Conservation (phyloP, 2,329 filamentous ascomycete species). For the Trichoderma atrobrunneum region DNA sequence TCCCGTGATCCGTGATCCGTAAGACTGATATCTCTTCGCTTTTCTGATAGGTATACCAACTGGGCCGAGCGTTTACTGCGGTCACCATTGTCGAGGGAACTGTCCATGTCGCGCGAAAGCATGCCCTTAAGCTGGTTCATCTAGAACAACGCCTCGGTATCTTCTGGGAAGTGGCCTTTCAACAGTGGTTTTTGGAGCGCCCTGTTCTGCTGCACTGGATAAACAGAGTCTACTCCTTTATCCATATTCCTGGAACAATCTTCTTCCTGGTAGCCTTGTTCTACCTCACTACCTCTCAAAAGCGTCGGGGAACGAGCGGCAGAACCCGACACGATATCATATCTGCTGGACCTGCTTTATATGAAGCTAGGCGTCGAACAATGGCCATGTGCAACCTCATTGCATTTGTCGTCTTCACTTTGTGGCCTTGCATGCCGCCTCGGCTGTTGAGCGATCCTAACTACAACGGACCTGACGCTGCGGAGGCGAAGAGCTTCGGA, state of each 20-base stretch:
- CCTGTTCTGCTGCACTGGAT: slow-evolving; percentile 63
- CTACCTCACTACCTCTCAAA: slow-evolving; percentile 65
- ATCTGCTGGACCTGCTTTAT: slow-evolving; percentile 45
- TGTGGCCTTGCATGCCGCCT: slow-evolving; percentile 64
- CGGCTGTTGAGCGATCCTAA: slow-evolving; percentile 55
- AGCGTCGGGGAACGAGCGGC: slow-evolving; percentile 37
- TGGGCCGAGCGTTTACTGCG: slow-evolving; percentile 69
- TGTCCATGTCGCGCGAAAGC: slow-evolving; percentile 64
- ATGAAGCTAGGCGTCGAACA: slow-evolving; percentile 55
- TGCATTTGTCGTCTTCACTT: slow-evolving; percentile 60
- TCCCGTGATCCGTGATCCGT: neutral
- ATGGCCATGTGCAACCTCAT: slow-evolving; percentile 61
- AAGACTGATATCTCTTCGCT: neutral
- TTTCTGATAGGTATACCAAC: slow-evolving; percentile 62
- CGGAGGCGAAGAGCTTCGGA: slow-evolving; percentile 57
- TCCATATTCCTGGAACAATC: slow-evolving; percentile 75
- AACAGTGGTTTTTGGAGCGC: slow-evolving; percentile 48
- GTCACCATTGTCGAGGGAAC: slow-evolving; percentile 66
- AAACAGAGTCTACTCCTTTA: slow-evolving; percentile 72
- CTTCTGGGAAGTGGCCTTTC: slow-evolving; percentile 63
- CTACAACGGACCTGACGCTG: slow-evolving; percentile 54
- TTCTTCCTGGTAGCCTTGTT: slow-evolving; percentile 63
- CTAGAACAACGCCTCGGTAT: slow-evolving; percentile 63
- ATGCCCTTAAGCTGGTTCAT: slow-evolving; percentile 65
- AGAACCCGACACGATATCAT: slow-evolving; percentile 31